Percentiles rank a stretch among this genome's conserved stretches.
These are phyloP conservation scores for Hippophae rhamnoides DNA, from an alignment of 306 rosid species.

Conservation along the genomic window DNA sequence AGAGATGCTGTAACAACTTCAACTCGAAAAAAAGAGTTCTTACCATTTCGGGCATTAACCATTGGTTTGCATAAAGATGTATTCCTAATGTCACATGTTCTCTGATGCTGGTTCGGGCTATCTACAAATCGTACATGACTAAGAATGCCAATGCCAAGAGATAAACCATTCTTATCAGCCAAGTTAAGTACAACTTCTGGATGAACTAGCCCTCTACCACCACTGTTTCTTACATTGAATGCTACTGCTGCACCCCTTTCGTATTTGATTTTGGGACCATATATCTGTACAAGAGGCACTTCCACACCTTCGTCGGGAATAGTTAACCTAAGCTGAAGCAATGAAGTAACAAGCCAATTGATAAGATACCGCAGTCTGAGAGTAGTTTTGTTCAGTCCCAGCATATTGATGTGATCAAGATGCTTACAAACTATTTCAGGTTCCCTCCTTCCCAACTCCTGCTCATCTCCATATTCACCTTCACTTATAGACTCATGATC, in stretches of 20 bases:
- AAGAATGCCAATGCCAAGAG: conserved; percentile 83
- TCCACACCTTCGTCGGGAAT: conserved; percentile 31
- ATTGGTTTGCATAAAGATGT: conserved; percentile 69
- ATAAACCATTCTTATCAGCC: conserved; percentile 78
- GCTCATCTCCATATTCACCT: conserved; percentile 68
- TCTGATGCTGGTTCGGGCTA: conserved; percentile 42
- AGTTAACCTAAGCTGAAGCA: conserved; percentile 65
- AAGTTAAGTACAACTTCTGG: conserved; percentile 88
- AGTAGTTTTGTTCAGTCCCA: conserved; percentile 89
- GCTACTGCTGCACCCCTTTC: conserved; percentile 96
- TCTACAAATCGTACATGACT: conserved; percentile 67
- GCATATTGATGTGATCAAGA: conserved; percentile 75
- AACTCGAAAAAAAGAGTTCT: conserved; percentile 58
- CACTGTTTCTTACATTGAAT: conserved; percentile 61
- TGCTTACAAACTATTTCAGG: conserved; percentile 60
- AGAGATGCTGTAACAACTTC: conserved; percentile 94
- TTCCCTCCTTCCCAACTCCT: conserved; percentile 51
- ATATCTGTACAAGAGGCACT: conserved; percentile 62
- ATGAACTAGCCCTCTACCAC: conserved; percentile 52
- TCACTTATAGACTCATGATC: conserved; percentile 67
- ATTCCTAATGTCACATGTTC: conserved; percentile 43
- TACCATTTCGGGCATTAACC: conserved; percentile 60
- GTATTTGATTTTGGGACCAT: conserved; percentile 93
- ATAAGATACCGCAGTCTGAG: conserved; percentile 71
- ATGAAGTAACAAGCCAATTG: conserved; percentile 92